phyloP scores from a whole-genome alignment of 164 flowering plant species.

The Stephania yunnanensis region DNA sequence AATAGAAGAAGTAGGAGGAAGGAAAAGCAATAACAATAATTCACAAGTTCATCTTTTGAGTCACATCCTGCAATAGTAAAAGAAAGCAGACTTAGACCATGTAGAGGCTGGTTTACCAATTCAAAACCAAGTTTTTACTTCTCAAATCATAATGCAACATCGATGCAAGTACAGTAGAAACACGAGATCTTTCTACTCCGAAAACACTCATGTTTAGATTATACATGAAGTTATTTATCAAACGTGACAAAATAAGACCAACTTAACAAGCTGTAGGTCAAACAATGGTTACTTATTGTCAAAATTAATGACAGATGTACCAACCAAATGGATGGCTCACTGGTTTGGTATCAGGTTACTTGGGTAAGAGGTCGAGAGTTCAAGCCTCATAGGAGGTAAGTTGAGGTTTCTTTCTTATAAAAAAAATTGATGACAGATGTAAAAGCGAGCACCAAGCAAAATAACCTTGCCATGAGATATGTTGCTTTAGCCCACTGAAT shows the following conservation, averaged over 20 bases:
- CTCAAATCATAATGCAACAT: background rate
- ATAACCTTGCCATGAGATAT: background rate
- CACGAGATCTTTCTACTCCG: background rate
- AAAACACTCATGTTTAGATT: background rate
- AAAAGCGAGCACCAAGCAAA: background rate
- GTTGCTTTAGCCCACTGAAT: background rate
- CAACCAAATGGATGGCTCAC: no score
- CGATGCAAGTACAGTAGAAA: background rate
- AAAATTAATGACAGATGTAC: background rate
- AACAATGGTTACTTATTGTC: background rate
- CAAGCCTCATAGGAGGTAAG: no score
- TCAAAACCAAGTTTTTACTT: background rate
- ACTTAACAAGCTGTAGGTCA: background rate
- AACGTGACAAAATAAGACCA: background rate
- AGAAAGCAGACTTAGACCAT: background rate
- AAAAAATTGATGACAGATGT: background rate
- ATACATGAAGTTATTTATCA: background rate
- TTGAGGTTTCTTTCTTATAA: no score
- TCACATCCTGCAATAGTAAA: background rate
- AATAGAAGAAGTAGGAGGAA: no score
- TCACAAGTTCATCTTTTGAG: background rate
- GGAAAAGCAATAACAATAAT: no score
- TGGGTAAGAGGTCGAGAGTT: no score
- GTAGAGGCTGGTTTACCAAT: background rate
- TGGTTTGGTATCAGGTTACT: no score